A percentile compares a stretch with the other conserved stretches of the same genome.
These are phyloP conservation scores for Pelargonium myrrhifolium DNA, from an alignment of 441 rosid species.

Conservation along the genomic window DNA sequence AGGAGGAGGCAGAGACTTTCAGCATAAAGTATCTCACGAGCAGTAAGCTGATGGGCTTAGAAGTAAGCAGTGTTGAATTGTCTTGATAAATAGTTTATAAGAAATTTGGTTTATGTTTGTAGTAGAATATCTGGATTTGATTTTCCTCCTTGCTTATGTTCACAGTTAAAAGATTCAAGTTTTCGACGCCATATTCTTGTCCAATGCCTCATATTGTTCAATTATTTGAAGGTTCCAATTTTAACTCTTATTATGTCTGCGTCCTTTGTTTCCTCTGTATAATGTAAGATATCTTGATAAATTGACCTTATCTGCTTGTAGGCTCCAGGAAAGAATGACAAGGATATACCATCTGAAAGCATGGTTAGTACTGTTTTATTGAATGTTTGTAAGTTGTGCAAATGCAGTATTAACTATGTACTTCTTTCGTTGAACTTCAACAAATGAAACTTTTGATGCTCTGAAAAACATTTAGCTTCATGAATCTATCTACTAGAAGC, in stretches of 20 bases:
- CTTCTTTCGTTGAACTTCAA: no score
- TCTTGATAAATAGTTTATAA: constrained; percentile 3
- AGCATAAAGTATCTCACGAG: constrained; percentile 94
- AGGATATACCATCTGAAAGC: constrained; percentile 83
- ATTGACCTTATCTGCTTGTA: constrained; percentile 26
- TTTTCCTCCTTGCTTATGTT: constrained; percentile 14
- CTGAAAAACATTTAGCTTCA: background rate
- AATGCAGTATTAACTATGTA: background rate
- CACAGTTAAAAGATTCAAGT: constrained; percentile 92
- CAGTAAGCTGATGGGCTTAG: constrained; percentile 96
- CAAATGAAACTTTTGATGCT: background rate
- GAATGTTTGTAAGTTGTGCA: constrained; percentile 8
- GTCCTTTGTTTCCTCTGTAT: constrained; percentile 8
- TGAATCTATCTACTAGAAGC: background rate
- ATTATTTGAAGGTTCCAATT: constrained; percentile 68
- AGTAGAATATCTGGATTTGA: constrained; percentile 6
- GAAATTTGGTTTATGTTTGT: background rate
- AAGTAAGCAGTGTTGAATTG: constrained; percentile 41
- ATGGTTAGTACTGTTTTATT: constrained; percentile 57
- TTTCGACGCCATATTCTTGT: constrained; percentile 94
- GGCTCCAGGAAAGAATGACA: constrained; percentile 95
- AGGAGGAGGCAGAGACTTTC: constrained; percentile 87
- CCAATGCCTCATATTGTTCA: constrained; percentile 91
- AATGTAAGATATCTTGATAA: constrained; percentile 9
- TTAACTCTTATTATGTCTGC: constrained; percentile 10